Percentiles rank a stretch among this genome's conserved stretches.
Evolutionary conservation across 2,329 filamentous ascomycete species (phyloP).

Genomic region (Rhynchosporium agropyri): DNA sequence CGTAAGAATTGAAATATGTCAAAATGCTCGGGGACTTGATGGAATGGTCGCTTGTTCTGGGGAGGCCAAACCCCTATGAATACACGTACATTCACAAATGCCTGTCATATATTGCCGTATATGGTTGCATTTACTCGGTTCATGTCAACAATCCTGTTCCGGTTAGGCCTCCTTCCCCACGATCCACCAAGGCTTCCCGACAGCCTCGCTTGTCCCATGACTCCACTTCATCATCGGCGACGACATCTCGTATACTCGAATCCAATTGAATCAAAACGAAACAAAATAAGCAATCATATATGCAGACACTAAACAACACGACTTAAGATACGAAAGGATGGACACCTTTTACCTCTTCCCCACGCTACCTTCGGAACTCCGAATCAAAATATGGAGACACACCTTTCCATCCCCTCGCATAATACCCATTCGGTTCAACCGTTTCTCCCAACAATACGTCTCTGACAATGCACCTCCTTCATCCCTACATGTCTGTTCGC

Average conservation of each 20-base stretch:
- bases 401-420: slow-evolving; percentile 30
- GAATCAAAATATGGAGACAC: slow-evolving; percentile 36
- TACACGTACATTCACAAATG: neutral
- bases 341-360: slow-evolving; percentile 28
- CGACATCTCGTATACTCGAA: neutral
- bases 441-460: slow-evolving; percentile 28
- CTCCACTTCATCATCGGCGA: slow-evolving; percentile 15
- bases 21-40: no score
- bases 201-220: slow-evolving; percentile 15
- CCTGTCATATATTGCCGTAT: neutral
- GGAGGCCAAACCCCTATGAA: no score
- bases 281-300: neutral
- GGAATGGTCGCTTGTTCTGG: no score
- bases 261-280: neutral
- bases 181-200: neutral
- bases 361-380: slow-evolving; percentile 35
- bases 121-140: neutral
- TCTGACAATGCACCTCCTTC: slow-evolving; percentile 25
- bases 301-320: neutral
- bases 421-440: slow-evolving; percentile 34
- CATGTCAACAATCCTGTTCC: slow-evolving; percentile 12
- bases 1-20: no score
- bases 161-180: slow-evolving; percentile 4
- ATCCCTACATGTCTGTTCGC: slow-evolving; percentile 30
- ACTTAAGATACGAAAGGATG: slow-evolving; percentile 5